Percentiles rank a stretch among this genome's conserved stretches.
Conservation (phyloP, 208 protist species). For the Leptomonas seymouri region DNA sequence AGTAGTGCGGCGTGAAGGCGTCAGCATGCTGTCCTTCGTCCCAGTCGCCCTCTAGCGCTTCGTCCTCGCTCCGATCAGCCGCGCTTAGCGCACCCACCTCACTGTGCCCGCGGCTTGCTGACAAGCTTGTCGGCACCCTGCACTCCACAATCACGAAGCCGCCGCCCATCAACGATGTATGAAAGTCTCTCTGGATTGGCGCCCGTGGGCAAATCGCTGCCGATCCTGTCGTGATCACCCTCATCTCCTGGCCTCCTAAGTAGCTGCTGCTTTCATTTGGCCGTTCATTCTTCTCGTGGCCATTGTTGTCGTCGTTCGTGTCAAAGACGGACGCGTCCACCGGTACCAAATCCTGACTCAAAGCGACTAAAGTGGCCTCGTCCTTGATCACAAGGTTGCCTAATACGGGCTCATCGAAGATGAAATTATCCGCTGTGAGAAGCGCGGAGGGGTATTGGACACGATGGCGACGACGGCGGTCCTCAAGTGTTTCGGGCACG, state of each 20-base stretch:
- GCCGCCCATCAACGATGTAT: neutral
- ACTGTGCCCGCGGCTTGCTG: neutral
- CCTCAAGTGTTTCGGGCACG: neutral
- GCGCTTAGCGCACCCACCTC: neutral
- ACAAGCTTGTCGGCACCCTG: neutral
- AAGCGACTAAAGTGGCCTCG: neutral
- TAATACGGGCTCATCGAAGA: neutral
- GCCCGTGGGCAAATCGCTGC: neutral
- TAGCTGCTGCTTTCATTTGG: neutral
- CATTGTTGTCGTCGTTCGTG: neutral
- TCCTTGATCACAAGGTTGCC: slow-evolving; percentile 1
- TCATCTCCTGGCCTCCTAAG: neutral
- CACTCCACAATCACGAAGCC: slow-evolving; percentile 20
- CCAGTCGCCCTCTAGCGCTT: neutral
- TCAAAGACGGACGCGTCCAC: neutral
- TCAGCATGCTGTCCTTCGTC: neutral
- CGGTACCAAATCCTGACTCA: neutral
- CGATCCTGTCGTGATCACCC: neutral
- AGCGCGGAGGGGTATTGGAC: neutral
- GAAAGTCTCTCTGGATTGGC: neutral
- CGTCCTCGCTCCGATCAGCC: neutral
- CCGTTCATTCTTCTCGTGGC: neutral
- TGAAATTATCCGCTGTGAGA: neutral
- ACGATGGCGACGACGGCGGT: neutral
- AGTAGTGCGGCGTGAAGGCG: neutral